Evolutionary conservation across 2,329 filamentous ascomycete genomes (phyloP), one percentile per base, ranked within the genome.

Genomic region (Fusarium devonianum): DNA sequence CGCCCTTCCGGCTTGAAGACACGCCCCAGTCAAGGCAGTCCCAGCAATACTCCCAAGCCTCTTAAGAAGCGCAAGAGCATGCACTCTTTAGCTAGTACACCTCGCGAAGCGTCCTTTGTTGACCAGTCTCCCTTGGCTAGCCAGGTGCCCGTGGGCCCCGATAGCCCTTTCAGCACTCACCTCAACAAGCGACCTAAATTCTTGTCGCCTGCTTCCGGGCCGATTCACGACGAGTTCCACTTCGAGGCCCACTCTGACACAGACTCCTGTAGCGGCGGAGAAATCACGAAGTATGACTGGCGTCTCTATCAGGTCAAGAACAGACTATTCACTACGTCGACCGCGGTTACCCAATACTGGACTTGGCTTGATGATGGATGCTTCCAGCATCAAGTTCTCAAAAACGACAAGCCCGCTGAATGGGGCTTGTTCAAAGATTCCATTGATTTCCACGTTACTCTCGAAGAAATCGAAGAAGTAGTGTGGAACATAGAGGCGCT

Each of bases 371-470:
- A 69, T 7, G 64, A 72, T 21, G 61, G 62, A 13, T 59, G 71
- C 11, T 79, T 83, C 42, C 77, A 83, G 68, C 81, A 83, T 55
- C 80, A 82, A 59, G 76, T 83, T 2, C 71, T 83, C 4, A 75
- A 73, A 33, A 73, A 78, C 12, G 69, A 73, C 4, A 46, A 70
- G 13, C 75, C 75, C 11, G 71, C 73, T 3, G 65, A 64, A 1
- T 84, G 81, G 81, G 77, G 74, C 5, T 68, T 76, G 9, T 80
- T 81, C 58, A 73, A 75, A 50, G 72, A 78, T 18, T 76, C 78
- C 2, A 72, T 79, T 42, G 75, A 81, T 60, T 83, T 84, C 49
- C 72, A 79, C 52, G 56, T 83, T 17, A 69, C 71, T 2, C 60
- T 81, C 13, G 65, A 71, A 2, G 79, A 83, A 43, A 70, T 84